phyloP scores from a whole-genome alignment of 148 eudicot genomes.

The Rhododendron kiyosumense region DNA sequence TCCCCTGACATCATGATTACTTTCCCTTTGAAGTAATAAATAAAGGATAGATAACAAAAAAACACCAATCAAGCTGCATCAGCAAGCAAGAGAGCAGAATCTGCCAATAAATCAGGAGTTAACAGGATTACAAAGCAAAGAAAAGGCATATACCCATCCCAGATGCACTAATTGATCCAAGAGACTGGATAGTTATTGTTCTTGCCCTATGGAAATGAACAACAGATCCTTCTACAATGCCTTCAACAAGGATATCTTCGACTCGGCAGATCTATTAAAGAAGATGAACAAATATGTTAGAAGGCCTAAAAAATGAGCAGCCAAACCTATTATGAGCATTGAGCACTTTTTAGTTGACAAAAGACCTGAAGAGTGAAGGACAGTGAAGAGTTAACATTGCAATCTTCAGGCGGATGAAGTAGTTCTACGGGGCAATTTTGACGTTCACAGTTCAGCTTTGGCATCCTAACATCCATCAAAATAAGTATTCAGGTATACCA shows the following conservation, averaged over 20 bases:
- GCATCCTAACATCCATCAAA: slow-evolving; percentile 42
- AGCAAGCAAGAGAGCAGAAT: background rate
- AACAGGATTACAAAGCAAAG: background rate
- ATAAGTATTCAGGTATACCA: background rate
- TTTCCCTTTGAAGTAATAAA: background rate
- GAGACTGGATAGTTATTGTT: slow-evolving; percentile 52
- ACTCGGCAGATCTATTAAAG: slow-evolving; percentile 80
- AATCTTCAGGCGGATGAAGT: slow-evolving; percentile 94
- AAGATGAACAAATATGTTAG: background rate
- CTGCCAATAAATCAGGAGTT: slow-evolving; percentile 6
- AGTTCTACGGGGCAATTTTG: slow-evolving; percentile 76
- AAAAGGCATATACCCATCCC: slow-evolving; percentile 60
- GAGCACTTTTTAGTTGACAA: slow-evolving; percentile 1
- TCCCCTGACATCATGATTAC: background rate
- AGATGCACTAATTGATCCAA: slow-evolving; percentile 75
- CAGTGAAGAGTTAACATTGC: slow-evolving; percentile 90
- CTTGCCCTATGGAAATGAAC: slow-evolving; percentile 94
- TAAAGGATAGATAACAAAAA: background rate
- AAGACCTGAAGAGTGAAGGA: slow-evolving; percentile 90
- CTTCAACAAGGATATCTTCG: slow-evolving; percentile 89
- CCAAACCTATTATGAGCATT: background rate
- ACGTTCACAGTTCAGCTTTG: slow-evolving; percentile 73
- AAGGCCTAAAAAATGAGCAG: background rate
- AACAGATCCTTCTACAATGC: slow-evolving; percentile 79
- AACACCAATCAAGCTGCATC: background rate